These are phyloP conservation scores for Phragmites australis DNA, from an alignment of 176 grass and related monocot species.

Conservation along the genomic window DNA sequence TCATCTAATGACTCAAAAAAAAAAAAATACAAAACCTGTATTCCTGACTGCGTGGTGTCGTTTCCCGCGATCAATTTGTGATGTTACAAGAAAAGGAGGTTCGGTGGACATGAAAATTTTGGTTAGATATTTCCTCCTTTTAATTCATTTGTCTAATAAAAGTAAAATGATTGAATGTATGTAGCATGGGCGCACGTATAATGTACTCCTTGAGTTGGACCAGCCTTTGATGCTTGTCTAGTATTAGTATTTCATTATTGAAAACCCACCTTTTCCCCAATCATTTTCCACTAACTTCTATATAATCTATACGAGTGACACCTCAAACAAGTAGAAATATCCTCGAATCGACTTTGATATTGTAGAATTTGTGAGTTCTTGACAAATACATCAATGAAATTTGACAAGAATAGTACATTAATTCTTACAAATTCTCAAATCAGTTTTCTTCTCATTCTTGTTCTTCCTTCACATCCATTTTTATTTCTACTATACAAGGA, in stretches of 20 bases:
- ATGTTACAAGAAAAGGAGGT: background rate
- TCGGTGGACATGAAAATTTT: slow-evolving; percentile 20
- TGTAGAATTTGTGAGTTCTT: background rate
- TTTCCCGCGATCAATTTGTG: slow-evolving; percentile 3
- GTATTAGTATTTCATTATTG: slow-evolving; percentile 4
- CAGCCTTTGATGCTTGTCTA: slow-evolving; percentile 17
- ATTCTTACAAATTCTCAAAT: background rate
- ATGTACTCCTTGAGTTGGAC: slow-evolving; percentile 32
- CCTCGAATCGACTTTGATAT: background rate
- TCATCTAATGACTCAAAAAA: no score
- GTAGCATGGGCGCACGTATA: slow-evolving; percentile 22
- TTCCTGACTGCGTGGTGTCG: no score
- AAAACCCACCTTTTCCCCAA: slow-evolving; percentile 29
- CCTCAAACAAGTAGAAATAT: background rate
- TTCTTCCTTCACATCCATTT: background rate
- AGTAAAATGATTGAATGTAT: slow-evolving; percentile 9
- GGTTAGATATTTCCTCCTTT: background rate
- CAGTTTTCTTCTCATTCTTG: background rate
- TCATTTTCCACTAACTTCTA: slow-evolving; percentile 21
- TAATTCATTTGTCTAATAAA: background rate
- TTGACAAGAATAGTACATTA: background rate
- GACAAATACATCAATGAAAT: background rate
- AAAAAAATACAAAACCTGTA: no score
- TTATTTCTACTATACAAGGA: background rate
- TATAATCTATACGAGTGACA: slow-evolving; percentile 4